These are phyloP conservation scores for Podaxis sp. DNA, from an alignment of 768 basidiomycete species.

Conservation along the genomic window DNA sequence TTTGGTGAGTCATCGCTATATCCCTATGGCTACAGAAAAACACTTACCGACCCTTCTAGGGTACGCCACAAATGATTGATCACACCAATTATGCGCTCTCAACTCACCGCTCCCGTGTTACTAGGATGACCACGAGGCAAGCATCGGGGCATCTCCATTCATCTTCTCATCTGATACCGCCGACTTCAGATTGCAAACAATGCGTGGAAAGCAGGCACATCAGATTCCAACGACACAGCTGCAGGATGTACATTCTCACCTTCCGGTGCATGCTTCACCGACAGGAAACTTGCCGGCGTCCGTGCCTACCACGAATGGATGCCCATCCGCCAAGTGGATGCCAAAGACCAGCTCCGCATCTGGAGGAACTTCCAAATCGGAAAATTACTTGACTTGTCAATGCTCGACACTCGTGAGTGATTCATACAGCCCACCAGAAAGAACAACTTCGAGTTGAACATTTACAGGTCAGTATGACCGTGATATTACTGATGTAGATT, in stretches of 20 bases:
- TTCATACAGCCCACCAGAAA: not conserved
- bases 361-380: conserved; percentile 67
- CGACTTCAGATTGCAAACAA: conserved; percentile 47
- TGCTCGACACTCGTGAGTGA: conserved; percentile 59
- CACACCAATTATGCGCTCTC: not conserved
- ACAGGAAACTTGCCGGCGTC: conserved; percentile 57
- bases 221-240: conserved; percentile 52
- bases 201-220: conserved; percentile 54
- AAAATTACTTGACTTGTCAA: conserved; percentile 55
- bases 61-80: not conserved
- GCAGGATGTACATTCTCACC: conserved; percentile 49
- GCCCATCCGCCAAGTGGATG: conserved; percentile 56
- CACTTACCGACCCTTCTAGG: not conserved
- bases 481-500: conserved; percentile 50
- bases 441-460: not conserved
- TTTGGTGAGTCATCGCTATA: conserved; percentile 33
- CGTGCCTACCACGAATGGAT: conserved; percentile 64
- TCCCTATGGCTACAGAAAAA: not conserved
- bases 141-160: conserved; percentile 4
- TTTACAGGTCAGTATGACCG: conserved; percentile 49
- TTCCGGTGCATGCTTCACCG: conserved; percentile 56
- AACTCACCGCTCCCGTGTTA: not conserved
- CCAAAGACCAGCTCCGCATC: conserved; percentile 53
- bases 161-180: not conserved
- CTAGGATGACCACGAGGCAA: conserved; percentile 52